Conservation (phyloP, 164 flowering plant genomes). For the Tetrastigma voinierianum region DNA sequence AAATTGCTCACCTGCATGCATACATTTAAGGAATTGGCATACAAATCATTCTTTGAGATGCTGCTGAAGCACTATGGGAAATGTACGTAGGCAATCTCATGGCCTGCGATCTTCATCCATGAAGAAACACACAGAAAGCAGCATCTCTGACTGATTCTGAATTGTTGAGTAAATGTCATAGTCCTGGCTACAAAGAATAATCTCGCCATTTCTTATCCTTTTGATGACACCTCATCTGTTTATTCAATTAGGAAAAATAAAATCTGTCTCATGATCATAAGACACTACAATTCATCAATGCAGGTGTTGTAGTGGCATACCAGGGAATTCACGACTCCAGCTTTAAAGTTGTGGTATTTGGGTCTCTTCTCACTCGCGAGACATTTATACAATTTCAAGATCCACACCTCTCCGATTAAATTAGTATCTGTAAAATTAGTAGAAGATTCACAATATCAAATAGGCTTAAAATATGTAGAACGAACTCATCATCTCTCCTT, state of each 20-base stretch:
- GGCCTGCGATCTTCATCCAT: conserved; percentile 38
- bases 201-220: too few relatives aligned
- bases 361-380: conserved; percentile 39
- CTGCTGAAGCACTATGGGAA: too few relatives aligned
- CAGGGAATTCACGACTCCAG: conserved; percentile 36
- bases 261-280: too few relatives aligned
- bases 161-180: conserved; percentile 44
- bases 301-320: conserved; percentile 21
- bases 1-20: conserved; percentile 13
- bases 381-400: conserved; percentile 26
- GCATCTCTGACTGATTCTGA: conserved; percentile 34
- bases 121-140: conserved; percentile 35
- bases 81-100: conserved; percentile 35
- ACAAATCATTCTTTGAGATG: conserved; percentile 31
- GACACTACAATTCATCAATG: too few relatives aligned
- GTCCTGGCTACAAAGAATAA: too few relatives aligned
- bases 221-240: too few relatives aligned
- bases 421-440: conserved; percentile 17
- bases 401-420: conserved; percentile 29
- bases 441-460: too few relatives aligned
- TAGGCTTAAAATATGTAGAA: too few relatives aligned
- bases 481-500: too few relatives aligned
- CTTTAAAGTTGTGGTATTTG: conserved; percentile 30
- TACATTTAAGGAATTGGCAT: conserved; percentile 3
- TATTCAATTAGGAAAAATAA: too few relatives aligned